These are phyloP conservation scores for Coccomyxa sp. DNA, from an alignment of 139 green algal genomes.

Conservation along the genomic window DNA sequence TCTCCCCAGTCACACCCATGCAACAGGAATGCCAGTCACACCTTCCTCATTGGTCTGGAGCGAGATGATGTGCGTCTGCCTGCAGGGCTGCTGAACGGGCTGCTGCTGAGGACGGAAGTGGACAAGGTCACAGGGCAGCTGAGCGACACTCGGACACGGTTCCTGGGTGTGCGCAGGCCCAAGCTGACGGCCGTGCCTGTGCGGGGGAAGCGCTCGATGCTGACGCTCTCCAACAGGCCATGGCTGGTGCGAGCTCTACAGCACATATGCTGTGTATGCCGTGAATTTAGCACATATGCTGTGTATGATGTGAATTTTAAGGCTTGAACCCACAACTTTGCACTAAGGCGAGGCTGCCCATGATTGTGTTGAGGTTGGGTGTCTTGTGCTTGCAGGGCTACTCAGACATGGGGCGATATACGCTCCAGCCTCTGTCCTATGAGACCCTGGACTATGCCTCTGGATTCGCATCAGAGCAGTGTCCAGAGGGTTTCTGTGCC, in stretches of 20 bases:
- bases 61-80: too few species aligned
- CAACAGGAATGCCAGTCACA: too few species aligned
- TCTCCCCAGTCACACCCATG: too few species aligned
- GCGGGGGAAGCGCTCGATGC: slow-evolving; percentile 72
- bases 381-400: slow-evolving; percentile 54
- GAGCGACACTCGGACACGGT: slow-evolving; percentile 85
- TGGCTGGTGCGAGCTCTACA: slow-evolving; percentile 84
- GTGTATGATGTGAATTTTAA: too few species aligned
- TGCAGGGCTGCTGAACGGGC: slow-evolving; percentile 87
- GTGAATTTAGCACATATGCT: too few species aligned
- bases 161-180: slow-evolving; percentile 83
- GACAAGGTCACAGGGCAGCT: slow-evolving; percentile 73
- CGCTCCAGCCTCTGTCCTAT: slow-evolving; percentile 87
- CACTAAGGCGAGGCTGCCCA: too few species aligned
- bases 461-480: slow-evolving; percentile 88
- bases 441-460: slow-evolving; percentile 79
- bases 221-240: slow-evolving; percentile 87
- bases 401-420: slow-evolving; percentile 82
- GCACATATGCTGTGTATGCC: too few species aligned
- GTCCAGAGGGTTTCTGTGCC: slow-evolving; percentile 94
- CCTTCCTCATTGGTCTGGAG: too few species aligned
- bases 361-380: background rate
- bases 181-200: slow-evolving; percentile 72
- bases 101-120: slow-evolving; percentile 93
- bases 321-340: too few species aligned